Conservation (phyloP, 257 asterid species). For the Primulina tabacum region DNA sequence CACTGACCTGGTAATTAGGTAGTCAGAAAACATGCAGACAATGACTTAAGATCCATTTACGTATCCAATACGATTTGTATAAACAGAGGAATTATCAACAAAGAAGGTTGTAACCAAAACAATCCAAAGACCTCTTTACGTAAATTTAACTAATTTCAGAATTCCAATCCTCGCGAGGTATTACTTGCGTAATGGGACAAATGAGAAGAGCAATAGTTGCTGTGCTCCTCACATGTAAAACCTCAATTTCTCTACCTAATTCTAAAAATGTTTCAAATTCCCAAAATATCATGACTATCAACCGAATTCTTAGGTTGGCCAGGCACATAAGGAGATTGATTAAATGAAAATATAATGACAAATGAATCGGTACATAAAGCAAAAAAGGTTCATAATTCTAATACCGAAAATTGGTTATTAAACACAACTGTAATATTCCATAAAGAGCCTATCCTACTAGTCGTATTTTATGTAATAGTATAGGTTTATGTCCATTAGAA, state of each 20-base stretch:
- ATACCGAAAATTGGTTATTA: background rate
- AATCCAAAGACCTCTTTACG: background rate
- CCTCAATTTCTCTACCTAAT: background rate
- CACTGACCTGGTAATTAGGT: conserved; percentile 67
- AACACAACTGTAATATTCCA: background rate
- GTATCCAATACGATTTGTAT: conserved; percentile 5
- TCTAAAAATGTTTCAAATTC: too few species aligned
- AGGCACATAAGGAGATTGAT: too few species aligned
- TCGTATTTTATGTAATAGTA: too few species aligned
- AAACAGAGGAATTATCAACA: conserved; percentile 1
- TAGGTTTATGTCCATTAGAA: background rate
- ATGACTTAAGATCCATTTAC: conserved; percentile 15
- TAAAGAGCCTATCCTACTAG: too few species aligned
- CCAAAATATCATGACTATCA: too few species aligned
- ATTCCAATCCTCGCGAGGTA: too few species aligned
- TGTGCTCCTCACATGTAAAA: background rate
- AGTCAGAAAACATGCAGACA: conserved; percentile 25
- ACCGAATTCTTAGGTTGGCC: background rate
- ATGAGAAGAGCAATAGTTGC: too few species aligned
- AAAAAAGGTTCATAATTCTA: background rate
- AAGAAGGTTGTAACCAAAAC: background rate
- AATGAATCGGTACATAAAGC: background rate
- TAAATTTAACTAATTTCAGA: background rate
- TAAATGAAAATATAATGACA: background rate
- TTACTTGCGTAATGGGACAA: too few species aligned